phyloP scores from a whole-genome alignment of 2,329 filamentous ascomycete species.

The Trichoderma sp. region DNA sequence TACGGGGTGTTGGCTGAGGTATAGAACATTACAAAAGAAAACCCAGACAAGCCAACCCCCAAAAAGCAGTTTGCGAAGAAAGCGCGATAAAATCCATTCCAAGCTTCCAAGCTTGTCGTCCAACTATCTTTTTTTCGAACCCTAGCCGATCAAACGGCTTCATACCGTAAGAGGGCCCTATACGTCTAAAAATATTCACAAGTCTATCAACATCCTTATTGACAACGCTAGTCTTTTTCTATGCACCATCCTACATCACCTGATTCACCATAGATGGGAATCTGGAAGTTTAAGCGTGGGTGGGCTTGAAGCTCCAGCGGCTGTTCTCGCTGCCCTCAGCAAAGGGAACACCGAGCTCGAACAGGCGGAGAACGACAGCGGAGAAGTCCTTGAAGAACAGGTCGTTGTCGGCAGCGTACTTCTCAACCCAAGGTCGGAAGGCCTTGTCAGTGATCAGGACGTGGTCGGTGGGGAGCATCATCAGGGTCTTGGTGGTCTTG shows the following conservation, averaged over 20 bases:
- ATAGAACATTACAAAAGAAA: not conserved
- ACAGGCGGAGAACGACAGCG: constrained; percentile 73
- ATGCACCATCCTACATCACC: not conserved
- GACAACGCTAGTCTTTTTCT: constrained; percentile 14
- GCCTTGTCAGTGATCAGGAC: constrained; percentile 83
- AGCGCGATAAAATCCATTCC: not conserved
- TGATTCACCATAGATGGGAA: not conserved
- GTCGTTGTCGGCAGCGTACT: constrained; percentile 88
- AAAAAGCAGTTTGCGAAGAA: not conserved
- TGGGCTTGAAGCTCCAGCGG: constrained; percentile 63
- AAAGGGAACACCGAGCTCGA: constrained; percentile 94
- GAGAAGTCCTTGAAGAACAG: constrained; percentile 93
- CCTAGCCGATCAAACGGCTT: not conserved
- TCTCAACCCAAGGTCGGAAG: constrained; percentile 76
- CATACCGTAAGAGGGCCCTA: not conserved
- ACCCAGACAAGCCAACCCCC: not conserved
- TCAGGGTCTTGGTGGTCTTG: constrained; percentile 78
- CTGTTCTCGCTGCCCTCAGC: constrained; percentile 55
- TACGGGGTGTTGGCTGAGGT: not conserved
- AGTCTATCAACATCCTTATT: constrained; percentile 8
- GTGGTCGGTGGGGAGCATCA: constrained; percentile 97
- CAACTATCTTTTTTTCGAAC: not conserved
- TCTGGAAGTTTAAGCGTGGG: constrained; percentile 25
- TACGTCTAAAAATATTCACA: not conserved
- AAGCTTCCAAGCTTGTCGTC: not conserved